These are phyloP conservation scores for Ogataea methanolica DNA, from an alignment of 805 yeast genomes.

Conservation along the genomic window DNA sequence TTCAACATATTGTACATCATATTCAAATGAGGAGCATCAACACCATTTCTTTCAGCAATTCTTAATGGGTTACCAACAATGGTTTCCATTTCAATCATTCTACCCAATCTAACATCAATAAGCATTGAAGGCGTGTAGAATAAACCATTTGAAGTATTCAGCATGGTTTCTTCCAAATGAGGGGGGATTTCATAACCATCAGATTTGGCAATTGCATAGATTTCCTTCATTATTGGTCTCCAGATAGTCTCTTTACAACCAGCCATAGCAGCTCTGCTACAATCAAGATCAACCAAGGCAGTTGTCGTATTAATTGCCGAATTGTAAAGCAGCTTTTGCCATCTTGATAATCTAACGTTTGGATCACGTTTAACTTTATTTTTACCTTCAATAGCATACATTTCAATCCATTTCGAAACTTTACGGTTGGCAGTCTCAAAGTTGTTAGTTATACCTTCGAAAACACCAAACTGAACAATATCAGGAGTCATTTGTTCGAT, in stretches of 20 bases:
- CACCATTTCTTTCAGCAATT: conserved; percentile 35
- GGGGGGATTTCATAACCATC: conserved; percentile 38
- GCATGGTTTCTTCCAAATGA: conserved; percentile 29
- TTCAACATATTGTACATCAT: conserved; percentile 53
- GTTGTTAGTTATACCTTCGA: conserved; percentile 25
- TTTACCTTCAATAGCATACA: conserved; percentile 24
- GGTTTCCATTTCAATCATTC: conserved; percentile 37
- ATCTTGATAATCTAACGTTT: conserved; percentile 33
- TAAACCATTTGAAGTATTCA: conserved; percentile 33
- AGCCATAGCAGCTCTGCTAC: conserved; percentile 27
- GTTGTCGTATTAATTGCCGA: conserved; percentile 40
- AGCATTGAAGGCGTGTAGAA: conserved; percentile 42
- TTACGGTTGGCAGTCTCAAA: conserved; percentile 16
- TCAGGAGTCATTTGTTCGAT: conserved; percentile 31
- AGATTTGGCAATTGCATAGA: conserved; percentile 39
- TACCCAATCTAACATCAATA: conserved; percentile 35
- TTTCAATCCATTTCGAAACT: conserved; percentile 23
- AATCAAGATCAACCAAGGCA: conserved; percentile 33
- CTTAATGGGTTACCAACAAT: conserved; percentile 36
- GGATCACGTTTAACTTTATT: conserved; percentile 25
- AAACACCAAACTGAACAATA: conserved; percentile 28
- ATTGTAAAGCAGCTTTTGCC: conserved; percentile 42
- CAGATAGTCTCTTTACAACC: conserved; percentile 21
- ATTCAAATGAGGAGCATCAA: conserved; percentile 51
- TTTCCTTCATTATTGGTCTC: conserved; percentile 40